Conservation (phyloP, 148 eudicot genomes). For the Vaccinium macrocarpon region DNA sequence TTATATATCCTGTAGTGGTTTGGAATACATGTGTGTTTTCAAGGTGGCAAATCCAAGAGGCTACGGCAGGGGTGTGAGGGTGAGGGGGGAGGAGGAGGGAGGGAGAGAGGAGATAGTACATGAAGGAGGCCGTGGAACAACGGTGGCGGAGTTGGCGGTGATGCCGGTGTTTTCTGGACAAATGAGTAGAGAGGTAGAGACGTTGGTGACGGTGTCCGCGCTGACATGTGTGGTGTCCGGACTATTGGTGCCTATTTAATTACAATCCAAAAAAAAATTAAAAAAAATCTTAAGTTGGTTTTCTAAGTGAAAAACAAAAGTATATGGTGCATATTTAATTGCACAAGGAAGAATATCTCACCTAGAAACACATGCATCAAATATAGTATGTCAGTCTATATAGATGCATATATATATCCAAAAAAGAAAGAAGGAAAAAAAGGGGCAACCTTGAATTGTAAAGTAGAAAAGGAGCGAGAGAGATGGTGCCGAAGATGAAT, state of each 20-base stretch:
- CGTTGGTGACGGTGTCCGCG: slow-evolving; percentile 51
- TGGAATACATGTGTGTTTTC: background rate
- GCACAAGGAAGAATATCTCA: too few species aligned
- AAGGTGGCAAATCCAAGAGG: slow-evolving; percentile 42
- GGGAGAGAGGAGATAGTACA: slow-evolving; percentile 2
- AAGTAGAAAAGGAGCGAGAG: background rate
- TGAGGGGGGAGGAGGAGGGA: slow-evolving; percentile 3
- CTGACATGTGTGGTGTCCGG: too few species aligned
- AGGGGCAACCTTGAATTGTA: background rate
- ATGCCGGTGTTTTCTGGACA: slow-evolving; percentile 39
- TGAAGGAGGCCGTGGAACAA: slow-evolving; percentile 15
- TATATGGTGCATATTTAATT: too few species aligned
- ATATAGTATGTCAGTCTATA: too few species aligned
- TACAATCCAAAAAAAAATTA: too few species aligned
- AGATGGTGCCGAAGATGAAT: background rate
- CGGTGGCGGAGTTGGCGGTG: background rate
- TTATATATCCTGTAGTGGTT: background rate
- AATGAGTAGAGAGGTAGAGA: slow-evolving; percentile 47
- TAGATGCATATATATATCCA: too few species aligned
- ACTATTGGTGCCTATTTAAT: too few species aligned
- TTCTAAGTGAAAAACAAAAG: too few species aligned
- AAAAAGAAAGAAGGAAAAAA: background rate
- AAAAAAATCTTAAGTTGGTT: too few species aligned
- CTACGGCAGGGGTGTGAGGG: background rate
- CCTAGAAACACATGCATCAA: too few species aligned